phyloP scores from a whole-genome alignment of 495 filamentous ascomycete species.

The Daldinia childiae region DNA sequence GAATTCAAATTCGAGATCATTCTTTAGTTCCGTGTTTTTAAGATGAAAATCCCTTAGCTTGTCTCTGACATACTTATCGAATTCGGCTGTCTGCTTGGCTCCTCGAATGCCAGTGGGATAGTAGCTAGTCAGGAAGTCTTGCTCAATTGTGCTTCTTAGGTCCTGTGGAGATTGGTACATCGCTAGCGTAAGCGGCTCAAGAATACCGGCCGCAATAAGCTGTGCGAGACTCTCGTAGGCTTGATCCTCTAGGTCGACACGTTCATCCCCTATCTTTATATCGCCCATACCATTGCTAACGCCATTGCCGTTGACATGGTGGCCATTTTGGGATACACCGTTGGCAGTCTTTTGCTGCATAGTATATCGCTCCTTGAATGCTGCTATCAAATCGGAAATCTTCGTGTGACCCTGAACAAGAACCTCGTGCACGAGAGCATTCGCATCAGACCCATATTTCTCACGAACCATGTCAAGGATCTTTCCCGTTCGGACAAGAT shows the following conservation, averaged over 20 bases:
- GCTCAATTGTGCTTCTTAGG: conserved; percentile 48
- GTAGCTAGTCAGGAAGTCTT: conserved; percentile 54
- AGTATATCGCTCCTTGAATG: conserved; percentile 49
- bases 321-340: conserved; percentile 27
- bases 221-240: conserved; percentile 54
- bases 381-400: conserved; percentile 72
- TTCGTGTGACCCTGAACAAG: conserved; percentile 79
- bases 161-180: conserved; percentile 55
- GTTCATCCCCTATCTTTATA: conserved; percentile 32
- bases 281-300: conserved; percentile 23
- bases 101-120: conserved; percentile 53
- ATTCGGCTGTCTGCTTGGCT: conserved; percentile 66
- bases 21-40: conserved; percentile 58
- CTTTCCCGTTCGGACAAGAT: conserved; percentile 80
- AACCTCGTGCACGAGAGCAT: conserved; percentile 75
- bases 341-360: conserved; percentile 40
- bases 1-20: conserved; percentile 56
- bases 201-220: conserved; percentile 56
- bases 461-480: conserved; percentile 78
- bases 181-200: conserved; percentile 52
- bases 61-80: conserved; percentile 62
- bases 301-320: conserved; percentile 30
- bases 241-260: conserved; percentile 45
- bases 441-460: conserved; percentile 73
- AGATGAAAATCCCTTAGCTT: conserved; percentile 60